phyloP scores from a whole-genome alignment of 2,329 filamentous ascomycete species.

The Fusarium caatingaense region DNA sequence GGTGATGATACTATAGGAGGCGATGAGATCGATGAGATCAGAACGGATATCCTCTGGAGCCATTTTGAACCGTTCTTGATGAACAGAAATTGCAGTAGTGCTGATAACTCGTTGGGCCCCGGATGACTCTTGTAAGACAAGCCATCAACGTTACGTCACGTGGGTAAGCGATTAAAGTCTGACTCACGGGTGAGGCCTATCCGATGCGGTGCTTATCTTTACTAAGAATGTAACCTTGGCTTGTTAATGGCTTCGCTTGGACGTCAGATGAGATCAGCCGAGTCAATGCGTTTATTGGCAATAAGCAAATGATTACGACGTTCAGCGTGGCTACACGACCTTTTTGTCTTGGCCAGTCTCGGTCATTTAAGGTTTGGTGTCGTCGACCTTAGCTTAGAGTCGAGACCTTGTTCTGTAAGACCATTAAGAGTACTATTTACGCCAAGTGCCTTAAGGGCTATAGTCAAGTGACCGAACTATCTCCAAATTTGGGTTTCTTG shows the following conservation, averaged over 20 bases:
- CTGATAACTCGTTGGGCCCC: rapidly evolving
- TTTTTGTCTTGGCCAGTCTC: background rate
- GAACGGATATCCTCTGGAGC: rapidly evolving
- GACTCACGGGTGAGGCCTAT: slow-evolving; percentile 7
- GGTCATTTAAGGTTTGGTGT: background rate
- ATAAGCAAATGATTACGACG: background rate
- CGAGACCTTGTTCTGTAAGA: background rate
- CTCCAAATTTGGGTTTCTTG: background rate
- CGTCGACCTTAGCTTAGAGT: background rate
- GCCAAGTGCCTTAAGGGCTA: background rate
- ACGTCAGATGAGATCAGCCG: background rate
- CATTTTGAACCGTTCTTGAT: background rate
- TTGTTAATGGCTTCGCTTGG: background rate
- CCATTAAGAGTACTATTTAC: background rate
- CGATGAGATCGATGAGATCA: slow-evolving; percentile 8
- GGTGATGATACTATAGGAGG: slow-evolving; percentile 30
- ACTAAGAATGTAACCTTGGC: background rate
- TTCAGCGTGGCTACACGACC: background rate
- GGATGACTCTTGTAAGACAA: rapidly evolving
- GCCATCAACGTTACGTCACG: background rate
- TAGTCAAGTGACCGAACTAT: background rate
- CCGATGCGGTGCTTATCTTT: background rate
- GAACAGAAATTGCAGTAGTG: rapidly evolving
- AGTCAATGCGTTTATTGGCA: background rate
- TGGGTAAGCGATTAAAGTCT: background rate